A percentile compares a stretch with the other conserved stretches of the same genome.
Evolutionary conservation across 2,329 filamentous ascomycete genomes (phyloP).

Genomic region (Chaetomium strumarium): DNA sequence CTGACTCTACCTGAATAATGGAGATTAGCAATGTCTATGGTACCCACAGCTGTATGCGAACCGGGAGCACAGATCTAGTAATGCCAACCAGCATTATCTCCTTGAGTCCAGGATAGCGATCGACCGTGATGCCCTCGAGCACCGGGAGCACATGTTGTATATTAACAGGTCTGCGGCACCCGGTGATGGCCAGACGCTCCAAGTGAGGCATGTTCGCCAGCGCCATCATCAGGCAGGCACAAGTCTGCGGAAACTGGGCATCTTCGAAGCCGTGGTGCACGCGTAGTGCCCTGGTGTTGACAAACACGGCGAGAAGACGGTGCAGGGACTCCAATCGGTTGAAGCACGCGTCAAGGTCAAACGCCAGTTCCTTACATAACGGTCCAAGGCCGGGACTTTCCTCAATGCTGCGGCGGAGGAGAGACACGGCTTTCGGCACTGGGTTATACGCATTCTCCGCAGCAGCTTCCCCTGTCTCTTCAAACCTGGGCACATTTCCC

Average conservation of each 20-base stretch:
- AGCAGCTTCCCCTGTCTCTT: too few relatives aligned
- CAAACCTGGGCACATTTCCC: neutral
- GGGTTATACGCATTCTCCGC: neutral
- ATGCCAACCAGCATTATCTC: neutral
- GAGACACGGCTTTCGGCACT: neutral
- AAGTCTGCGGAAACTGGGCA: neutral
- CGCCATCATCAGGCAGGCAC: neutral
- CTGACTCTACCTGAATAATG: neutral
- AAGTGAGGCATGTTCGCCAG: neutral
- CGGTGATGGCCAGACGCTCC: neutral
- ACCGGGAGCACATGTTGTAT: neutral
- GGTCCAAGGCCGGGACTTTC: neutral
- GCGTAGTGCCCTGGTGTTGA: neutral
- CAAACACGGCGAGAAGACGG: neutral
- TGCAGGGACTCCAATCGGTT: neutral
- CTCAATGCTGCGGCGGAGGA: neutral
- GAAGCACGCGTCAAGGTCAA: neutral
- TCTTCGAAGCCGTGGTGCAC: neutral
- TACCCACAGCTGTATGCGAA: neutral
- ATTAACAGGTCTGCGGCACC: neutral
- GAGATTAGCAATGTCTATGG: neutral
- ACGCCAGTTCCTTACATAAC: neutral
- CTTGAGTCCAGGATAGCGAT: neutral
- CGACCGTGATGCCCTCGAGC: neutral
- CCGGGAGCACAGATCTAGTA: neutral